phyloP scores from a whole-genome alignment of 306 rosid genomes.

The Canavalia gladiata region DNA sequence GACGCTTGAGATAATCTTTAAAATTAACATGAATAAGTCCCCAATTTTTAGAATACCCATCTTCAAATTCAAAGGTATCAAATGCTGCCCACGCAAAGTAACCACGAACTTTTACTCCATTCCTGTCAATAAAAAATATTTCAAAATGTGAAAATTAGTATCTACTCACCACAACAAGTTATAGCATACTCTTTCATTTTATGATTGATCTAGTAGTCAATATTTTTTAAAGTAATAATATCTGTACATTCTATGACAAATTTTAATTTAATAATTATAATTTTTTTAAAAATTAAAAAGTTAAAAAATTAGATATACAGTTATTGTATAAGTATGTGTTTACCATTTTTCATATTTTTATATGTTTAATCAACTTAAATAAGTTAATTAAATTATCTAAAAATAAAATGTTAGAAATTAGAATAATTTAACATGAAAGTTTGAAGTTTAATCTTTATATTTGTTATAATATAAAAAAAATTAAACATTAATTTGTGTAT shows the following conservation, averaged over 20 bases:
- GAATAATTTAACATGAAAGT: no score
- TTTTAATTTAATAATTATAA: no score
- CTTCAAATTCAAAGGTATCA: constrained; percentile 47
- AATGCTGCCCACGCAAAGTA: constrained; percentile 48
- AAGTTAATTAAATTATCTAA: no score
- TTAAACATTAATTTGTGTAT: not conserved
- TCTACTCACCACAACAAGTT: not conserved
- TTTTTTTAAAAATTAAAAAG: no score
- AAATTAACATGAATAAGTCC: constrained; percentile 50
- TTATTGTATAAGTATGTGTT: no score
- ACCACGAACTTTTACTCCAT: constrained; percentile 48
- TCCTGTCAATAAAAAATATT: constrained; percentile 11
- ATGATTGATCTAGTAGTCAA: not conserved
- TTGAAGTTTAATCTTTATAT: no score
- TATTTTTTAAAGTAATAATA: not conserved
- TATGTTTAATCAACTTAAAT: no score
- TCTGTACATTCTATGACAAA: no score
- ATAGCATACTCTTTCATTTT: not conserved
- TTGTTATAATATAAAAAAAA: no score
- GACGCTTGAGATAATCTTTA: constrained; percentile 38
- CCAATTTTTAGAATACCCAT: not conserved
- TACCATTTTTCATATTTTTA: no score
- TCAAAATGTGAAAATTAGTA: not conserved
- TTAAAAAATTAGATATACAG: no score
- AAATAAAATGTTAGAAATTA: no score